These are phyloP conservation scores for Leucogyrophana mollusca DNA, from an alignment of 768 basidiomycete genomes.

Conservation along the genomic window DNA sequence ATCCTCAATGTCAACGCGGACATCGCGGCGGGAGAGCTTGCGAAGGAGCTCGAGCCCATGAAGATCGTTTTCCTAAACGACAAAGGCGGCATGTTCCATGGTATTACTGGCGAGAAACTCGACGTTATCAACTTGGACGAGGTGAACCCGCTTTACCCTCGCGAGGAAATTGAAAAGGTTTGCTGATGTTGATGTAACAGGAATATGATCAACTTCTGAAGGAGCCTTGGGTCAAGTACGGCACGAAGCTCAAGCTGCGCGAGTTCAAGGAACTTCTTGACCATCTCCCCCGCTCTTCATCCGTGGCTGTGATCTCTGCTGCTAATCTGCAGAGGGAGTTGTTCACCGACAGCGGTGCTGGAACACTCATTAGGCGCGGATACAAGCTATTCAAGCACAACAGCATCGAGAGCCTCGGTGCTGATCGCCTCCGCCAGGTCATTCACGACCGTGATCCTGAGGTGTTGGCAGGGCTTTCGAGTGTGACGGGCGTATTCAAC, in stretches of 20 bases:
- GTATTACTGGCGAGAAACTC: constrained; percentile 93
- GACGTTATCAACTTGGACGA: constrained; percentile 98
- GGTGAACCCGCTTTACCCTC: constrained; percentile 42
- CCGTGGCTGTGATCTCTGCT: constrained; percentile 96
- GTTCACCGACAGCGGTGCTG: constrained; percentile 97
- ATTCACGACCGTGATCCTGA: constrained; percentile 96
- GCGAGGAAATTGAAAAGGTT: too few relatives aligned
- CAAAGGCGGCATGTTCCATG: constrained; percentile 97
- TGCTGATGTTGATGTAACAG: too few relatives aligned
- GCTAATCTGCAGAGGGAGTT: constrained; percentile 94
- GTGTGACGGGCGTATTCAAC: constrained; percentile 84
- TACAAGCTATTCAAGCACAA: constrained; percentile 95
- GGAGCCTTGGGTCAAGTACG: constrained; percentile 98
- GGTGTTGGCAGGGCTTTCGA: constrained; percentile 76
- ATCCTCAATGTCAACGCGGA: constrained; percentile 99
- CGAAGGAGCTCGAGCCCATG: constrained; percentile 96
- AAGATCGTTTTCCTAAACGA: constrained; percentile 99
- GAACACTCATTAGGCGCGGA: constrained; percentile 95
- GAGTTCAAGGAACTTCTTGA: constrained; percentile 99
- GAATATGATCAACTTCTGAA: constrained; percentile 98
- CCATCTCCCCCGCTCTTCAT: constrained; percentile 95
- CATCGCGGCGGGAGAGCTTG: constrained; percentile 95
- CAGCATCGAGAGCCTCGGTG: constrained; percentile 79
- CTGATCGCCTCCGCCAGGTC: constrained; percentile 92
- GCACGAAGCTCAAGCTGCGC: constrained; percentile 97